Conservation (phyloP, 371 early-diverging fungal species). For the Haplosporangium sp. region DNA sequence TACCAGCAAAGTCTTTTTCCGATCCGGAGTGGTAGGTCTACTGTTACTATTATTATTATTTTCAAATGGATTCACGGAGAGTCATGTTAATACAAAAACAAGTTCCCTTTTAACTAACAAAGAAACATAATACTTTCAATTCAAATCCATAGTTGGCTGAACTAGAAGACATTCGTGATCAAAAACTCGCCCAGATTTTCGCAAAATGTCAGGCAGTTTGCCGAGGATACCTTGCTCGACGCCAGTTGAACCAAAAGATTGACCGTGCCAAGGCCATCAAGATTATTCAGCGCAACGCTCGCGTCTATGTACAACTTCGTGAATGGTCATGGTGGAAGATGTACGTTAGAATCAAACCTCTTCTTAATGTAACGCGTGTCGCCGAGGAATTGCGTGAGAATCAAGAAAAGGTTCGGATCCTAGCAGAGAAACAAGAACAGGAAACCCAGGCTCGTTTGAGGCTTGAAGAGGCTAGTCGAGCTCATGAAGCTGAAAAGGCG, state of each 20-base stretch:
- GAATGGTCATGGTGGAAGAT: conserved; percentile 98
- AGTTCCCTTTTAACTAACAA: no score
- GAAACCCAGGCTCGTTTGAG: conserved; percentile 64
- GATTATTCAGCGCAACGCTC: conserved; percentile 92
- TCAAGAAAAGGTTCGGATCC: conserved; percentile 69
- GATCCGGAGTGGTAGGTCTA: conserved; percentile 90
- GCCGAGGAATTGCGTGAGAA: conserved; percentile 80
- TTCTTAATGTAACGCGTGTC: conserved; percentile 86
- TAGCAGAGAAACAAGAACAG: conserved; percentile 67
- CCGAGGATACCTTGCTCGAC: conserved; percentile 87
- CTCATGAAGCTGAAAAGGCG: conserved; percentile 74
- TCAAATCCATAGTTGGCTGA: conserved; percentile 78
- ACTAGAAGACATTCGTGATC: conserved; percentile 95
- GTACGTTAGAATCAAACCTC: conserved; percentile 97
- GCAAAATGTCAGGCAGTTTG: conserved; percentile 90
- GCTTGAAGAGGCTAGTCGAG: conserved; percentile 61
- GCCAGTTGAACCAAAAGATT: conserved; percentile 72
- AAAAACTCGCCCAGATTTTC: conserved; percentile 84
- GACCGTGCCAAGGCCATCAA: conserved; percentile 90
- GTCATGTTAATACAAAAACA: no score
- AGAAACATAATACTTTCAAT: no score
- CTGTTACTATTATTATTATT: no score
- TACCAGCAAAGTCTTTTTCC: conserved; percentile 97
- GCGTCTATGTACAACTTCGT: conserved; percentile 87
- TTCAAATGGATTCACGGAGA: no score